phyloP scores from a whole-genome alignment of 306 rosid genomes.

The Dalbergia oliveri region DNA sequence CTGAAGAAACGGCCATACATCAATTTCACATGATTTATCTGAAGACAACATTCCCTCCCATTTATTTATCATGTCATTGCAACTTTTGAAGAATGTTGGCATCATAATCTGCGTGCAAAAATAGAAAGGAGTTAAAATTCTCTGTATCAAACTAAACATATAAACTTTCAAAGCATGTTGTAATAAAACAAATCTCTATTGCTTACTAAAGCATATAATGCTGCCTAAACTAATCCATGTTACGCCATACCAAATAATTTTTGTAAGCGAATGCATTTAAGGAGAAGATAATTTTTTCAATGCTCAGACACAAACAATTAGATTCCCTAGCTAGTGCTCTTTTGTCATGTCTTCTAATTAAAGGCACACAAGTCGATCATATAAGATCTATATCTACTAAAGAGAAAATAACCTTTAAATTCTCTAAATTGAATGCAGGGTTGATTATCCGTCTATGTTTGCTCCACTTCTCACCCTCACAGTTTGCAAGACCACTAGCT shows the following conservation, averaged over 20 bases:
- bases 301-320: no score
- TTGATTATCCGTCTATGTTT: conserved; percentile 58
- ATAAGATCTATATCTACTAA: neutral
- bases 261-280: neutral
- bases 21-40: neutral
- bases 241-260: neutral
- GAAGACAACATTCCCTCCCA: neutral
- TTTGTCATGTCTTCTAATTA: neutral
- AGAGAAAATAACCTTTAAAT: conserved; percentile 49
- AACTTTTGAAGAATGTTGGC: neutral
- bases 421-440: neutral
- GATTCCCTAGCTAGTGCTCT: neutral
- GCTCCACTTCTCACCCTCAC: no score
- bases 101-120: neutral
- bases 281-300: neutral
- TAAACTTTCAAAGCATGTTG: neutral
- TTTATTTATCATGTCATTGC: neutral
- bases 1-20: no score
- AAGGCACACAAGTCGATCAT: neutral
- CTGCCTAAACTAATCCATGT: no score
- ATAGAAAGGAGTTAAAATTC: neutral
- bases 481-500: no score
- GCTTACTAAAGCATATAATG: no score
- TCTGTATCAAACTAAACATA: neutral
- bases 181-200: neutral